phyloP scores from a whole-genome alignment of 306 rosid species.

The Pyrus pyrifolia region DNA sequence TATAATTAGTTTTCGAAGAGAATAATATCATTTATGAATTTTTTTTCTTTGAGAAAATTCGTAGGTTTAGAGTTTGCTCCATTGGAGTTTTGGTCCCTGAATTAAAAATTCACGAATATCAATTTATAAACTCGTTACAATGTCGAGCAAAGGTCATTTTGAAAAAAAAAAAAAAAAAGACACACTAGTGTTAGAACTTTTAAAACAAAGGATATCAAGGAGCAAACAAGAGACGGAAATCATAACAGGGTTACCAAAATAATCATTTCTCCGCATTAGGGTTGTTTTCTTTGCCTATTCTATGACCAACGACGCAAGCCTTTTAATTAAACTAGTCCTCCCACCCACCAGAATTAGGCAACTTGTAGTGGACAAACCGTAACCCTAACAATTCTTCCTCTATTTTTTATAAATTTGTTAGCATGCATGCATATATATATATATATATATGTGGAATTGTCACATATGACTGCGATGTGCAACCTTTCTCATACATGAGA shows the following conservation, averaged over 20 bases:
- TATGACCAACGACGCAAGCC: too few relatives aligned
- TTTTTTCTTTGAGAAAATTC: not conserved
- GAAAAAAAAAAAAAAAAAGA: too few relatives aligned
- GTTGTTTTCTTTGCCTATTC: too few relatives aligned
- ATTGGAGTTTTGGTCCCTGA: too few relatives aligned
- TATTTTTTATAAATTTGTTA: not conserved
- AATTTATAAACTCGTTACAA: too few relatives aligned
- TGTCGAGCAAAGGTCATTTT: too few relatives aligned
- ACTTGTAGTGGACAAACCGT: too few relatives aligned
- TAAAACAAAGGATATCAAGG: too few relatives aligned
- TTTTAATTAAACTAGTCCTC: too few relatives aligned
- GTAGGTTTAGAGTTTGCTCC: not conserved
- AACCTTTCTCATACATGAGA: not conserved
- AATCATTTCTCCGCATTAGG: not conserved
- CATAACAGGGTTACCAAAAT: too few relatives aligned
- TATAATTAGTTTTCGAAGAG: not conserved
- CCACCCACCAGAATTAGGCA: too few relatives aligned
- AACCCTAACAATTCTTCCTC: not conserved
- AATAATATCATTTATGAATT: not conserved
- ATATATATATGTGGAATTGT: not conserved
- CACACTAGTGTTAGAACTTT: too few relatives aligned
- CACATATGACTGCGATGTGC: not conserved
- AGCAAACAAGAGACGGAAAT: not conserved
- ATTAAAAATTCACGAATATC: not conserved
- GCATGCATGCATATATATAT: not conserved